Evolutionary conservation across 1,284 basidiomycete species (phyloP), one percentile per base, ranked within the genome.

Genomic region (Cutaneotrichosporon sp.): DNA sequence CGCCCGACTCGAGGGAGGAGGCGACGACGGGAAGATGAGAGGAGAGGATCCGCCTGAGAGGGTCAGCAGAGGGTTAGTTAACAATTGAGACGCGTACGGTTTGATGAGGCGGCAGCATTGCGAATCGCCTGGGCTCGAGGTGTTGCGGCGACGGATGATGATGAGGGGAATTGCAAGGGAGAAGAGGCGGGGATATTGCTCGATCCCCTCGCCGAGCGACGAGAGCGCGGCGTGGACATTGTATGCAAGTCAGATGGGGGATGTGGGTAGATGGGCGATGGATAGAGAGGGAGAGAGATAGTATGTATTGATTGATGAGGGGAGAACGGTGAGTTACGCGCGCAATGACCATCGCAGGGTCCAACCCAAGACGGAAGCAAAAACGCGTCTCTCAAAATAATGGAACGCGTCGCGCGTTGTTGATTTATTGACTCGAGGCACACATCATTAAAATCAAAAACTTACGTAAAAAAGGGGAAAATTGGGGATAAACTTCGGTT

Each of bases 21-120:
- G 84, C 5, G 86, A 88, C 35, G 82, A 84, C 0, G 85, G 86
- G 65, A 83, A 88, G n/a, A 82, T 78, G 49, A 87, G 75, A 10
- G 76, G 73, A 7, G 84, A 85, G 1, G 85, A 86, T 11, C 16
- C 35, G 19, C 17, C 20, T 39, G 37, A n/a, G 37, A 6, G 20
- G 16, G 14, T 41, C 38, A 24, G 22, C 24, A 12, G 29, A 14
- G 14, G 29, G n/a, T 41, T n/a, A n/a, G 38, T 41, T 14, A 41
- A 22, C 12, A 16, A 22, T 16, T 26, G 10, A 41, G 26, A 26
- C 38, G 38, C 38, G 38, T 41, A 41, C 29, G 29, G 29, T 31
- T 31, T 9, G 29, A 31, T 10, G 29, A 31, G 14, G 29, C 29
- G 29, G 29, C 29, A 31, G 29, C 29, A 14, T 31, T 31, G 29